These are phyloP conservation scores for Blastobotrys parvus DNA, from an alignment of 805 yeast species.

Conservation along the genomic window DNA sequence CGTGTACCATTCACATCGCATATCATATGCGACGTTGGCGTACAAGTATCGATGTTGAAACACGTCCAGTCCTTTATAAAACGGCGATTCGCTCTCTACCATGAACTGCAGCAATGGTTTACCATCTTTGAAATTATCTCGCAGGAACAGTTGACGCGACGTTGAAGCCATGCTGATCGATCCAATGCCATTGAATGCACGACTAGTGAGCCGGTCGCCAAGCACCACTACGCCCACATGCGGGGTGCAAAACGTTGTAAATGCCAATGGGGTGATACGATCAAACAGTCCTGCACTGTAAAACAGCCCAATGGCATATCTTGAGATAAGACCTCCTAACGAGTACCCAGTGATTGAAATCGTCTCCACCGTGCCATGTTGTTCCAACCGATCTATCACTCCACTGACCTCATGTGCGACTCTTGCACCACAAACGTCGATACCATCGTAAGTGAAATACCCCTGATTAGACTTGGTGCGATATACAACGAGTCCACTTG, in stretches of 20 bases:
- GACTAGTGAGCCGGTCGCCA: constrained; percentile 41
- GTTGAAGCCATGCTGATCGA: constrained; percentile 62
- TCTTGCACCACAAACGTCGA: constrained; percentile 74
- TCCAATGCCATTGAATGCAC: constrained; percentile 52
- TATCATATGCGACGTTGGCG: constrained; percentile 73
- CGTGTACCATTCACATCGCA: constrained; percentile 77
- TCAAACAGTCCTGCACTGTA: constrained; percentile 46
- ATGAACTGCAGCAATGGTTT: constrained; percentile 55
- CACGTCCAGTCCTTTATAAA: constrained; percentile 43
- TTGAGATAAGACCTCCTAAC: constrained; percentile 74
- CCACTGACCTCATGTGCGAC: constrained; percentile 57
- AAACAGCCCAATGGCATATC: constrained; percentile 73
- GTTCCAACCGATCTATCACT: constrained; percentile 27
- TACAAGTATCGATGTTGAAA: constrained; percentile 54
- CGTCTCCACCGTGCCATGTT: constrained; percentile 38
- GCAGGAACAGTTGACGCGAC: constrained; percentile 64
- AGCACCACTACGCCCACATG: constrained; percentile 59
- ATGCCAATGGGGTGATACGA: constrained; percentile 46
- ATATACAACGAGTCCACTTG: constrained; percentile 31
- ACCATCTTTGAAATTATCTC: constrained; percentile 14
- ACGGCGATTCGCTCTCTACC: constrained; percentile 56
- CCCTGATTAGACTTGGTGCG: constrained; percentile 57
- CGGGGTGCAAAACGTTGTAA: constrained; percentile 60
- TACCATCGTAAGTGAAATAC: constrained; percentile 76
- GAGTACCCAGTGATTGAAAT: constrained; percentile 83